Evolutionary conservation across 163 green algal species (phyloP).

Genomic region (Scenedesmus sp.): DNA sequence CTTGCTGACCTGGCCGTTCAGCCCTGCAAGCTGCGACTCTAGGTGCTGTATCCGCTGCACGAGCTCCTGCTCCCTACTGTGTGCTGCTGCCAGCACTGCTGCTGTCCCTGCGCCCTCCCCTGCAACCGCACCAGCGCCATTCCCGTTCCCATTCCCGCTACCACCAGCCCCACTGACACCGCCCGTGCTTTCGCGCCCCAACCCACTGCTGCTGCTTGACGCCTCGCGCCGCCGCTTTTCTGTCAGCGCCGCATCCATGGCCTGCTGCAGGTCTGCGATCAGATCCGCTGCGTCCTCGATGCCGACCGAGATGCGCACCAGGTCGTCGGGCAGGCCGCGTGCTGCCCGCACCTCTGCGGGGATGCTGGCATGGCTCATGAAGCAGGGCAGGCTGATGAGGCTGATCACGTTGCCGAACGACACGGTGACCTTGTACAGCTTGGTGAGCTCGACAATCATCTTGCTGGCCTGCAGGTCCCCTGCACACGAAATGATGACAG

Average conservation of each 20-base stretch:
- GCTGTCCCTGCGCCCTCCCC: neutral
- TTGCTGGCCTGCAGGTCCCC: slow-evolving; percentile 76
- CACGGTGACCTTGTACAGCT: slow-evolving; percentile 96
- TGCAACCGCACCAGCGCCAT: neutral
- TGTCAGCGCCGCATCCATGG: slow-evolving; percentile 68
- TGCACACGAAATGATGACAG: slow-evolving; percentile 9
- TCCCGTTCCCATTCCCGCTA: neutral
- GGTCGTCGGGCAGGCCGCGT: slow-evolving; percentile 95
- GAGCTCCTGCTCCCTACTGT: slow-evolving; percentile 41
- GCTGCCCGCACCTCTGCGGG: slow-evolving; percentile 88
- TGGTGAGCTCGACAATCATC: slow-evolving; percentile 88
- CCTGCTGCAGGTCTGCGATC: slow-evolving; percentile 86
- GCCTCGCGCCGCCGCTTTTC: neutral
- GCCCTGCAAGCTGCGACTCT: slow-evolving; percentile 11
- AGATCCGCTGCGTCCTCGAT: slow-evolving; percentile 96
- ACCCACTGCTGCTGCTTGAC: neutral
- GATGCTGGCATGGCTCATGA: slow-evolving; percentile 98
- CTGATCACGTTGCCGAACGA: slow-evolving; percentile 94
- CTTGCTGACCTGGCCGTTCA: slow-evolving; percentile 7
- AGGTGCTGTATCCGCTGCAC: slow-evolving; percentile 47
- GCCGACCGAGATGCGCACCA: slow-evolving; percentile 94
- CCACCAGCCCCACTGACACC: neutral
- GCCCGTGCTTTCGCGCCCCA: neutral
- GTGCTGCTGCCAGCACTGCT: slow-evolving; percentile 11
- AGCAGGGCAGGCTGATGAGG: slow-evolving; percentile 97